phyloP scores from a whole-genome alignment of 495 filamentous ascomycete species.

The Daldinia childiae region DNA sequence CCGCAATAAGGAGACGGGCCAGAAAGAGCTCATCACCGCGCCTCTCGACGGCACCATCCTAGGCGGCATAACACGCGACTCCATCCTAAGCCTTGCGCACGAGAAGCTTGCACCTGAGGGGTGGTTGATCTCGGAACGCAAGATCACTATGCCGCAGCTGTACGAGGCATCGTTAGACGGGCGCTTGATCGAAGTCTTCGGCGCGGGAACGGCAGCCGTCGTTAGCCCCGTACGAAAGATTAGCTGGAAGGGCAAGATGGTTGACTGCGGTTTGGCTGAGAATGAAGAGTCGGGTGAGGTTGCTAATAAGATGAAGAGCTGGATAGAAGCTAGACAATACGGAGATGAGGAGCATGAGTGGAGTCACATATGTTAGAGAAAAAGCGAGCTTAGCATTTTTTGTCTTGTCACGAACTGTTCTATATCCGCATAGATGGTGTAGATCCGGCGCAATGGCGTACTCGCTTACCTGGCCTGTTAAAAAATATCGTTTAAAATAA shows the following conservation, averaged over 20 bases:
- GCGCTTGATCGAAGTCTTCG: conserved; percentile 89
- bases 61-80: conserved; percentile 92
- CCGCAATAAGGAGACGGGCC: conserved; percentile 80
- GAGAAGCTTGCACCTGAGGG: conserved; percentile 86
- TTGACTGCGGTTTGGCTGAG: conserved; percentile 79
- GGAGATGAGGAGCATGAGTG: conserved; percentile 89
- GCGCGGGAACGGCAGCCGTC: conserved; percentile 87
- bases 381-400: conserved; percentile 16
- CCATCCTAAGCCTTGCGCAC: conserved; percentile 80
- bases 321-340: conserved; percentile 96
- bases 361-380: conserved; percentile 64
- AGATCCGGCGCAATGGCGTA: conserved; percentile 36
- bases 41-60: conserved; percentile 97
- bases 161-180: conserved; percentile 83
- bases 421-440: conserved; percentile 22
- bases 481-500: conserved; percentile 15
- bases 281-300: conserved; percentile 87
- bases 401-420: conserved; percentile 2
- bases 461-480: conserved; percentile 28
- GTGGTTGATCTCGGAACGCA: conserved; percentile 87
- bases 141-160: conserved; percentile 87
- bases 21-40: conserved; percentile 90
- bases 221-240: conserved; percentile 86
- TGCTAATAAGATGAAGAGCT: conserved; percentile 85
- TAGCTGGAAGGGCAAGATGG: conserved; percentile 79